Conservation (phyloP, 805 yeast species). For the Candida qinlingensis region DNA sequence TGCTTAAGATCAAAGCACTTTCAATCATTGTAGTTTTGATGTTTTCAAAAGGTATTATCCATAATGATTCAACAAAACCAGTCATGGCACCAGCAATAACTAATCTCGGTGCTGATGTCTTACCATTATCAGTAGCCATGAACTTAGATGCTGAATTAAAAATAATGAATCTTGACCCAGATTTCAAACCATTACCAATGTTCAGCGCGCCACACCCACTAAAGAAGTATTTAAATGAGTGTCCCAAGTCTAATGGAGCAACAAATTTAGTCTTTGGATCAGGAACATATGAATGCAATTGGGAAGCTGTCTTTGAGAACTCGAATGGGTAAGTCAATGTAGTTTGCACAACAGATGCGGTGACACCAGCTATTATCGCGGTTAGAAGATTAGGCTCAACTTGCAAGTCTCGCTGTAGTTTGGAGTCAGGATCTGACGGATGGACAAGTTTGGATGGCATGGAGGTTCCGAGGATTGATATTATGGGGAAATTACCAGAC, state of each 20-base stretch:
- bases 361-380: constrained; percentile 54
- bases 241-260: constrained; percentile 20
- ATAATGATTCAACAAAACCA: constrained; percentile 74
- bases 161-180: constrained; percentile 64
- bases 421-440: background rate
- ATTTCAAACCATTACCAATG: constrained; percentile 67
- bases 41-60: constrained; percentile 89
- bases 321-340: constrained; percentile 69
- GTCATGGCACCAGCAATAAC: constrained; percentile 82
- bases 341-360: constrained; percentile 60
- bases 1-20: constrained; percentile 39
- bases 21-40: constrained; percentile 78
- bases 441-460: background rate
- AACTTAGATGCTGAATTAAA: constrained; percentile 72
- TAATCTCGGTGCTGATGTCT: constrained; percentile 71
- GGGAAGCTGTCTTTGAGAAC: constrained; percentile 59
- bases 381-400: constrained; percentile 42
- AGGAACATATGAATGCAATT: constrained; percentile 42
- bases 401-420: constrained; percentile 9
- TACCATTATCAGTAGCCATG: constrained; percentile 52
- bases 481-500: too few relatives aligned
- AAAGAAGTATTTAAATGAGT: constrained; percentile 32
- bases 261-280: constrained; percentile 25
- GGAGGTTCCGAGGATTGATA: too few relatives aligned
- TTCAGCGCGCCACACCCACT: constrained; percentile 74